phyloP scores from a whole-genome alignment of 805 yeast genomes.

The Ogataea pilisensis region DNA sequence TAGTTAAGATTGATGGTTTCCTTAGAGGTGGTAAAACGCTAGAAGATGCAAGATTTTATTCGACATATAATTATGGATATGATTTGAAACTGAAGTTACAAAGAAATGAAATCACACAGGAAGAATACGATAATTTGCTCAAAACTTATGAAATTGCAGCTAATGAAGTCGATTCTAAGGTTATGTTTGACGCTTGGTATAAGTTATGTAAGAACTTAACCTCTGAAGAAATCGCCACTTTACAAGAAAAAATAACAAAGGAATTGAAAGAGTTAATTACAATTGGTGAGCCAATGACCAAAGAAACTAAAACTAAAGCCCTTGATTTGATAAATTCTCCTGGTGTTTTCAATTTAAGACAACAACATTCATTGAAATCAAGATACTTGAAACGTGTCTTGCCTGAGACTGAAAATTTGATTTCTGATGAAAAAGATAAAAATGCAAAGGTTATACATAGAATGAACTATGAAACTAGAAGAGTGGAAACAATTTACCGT shows the following conservation, averaged over 20 bases:
- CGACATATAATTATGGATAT: conserved; percentile 48
- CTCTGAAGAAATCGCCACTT: conserved; percentile 29
- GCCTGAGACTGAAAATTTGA: conserved; percentile 43
- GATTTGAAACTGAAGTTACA: conserved; percentile 39
- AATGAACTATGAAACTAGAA: conserved; percentile 55
- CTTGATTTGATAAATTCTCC: conserved; percentile 38
- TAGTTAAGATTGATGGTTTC: conserved; percentile 49
- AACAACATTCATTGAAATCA: conserved; percentile 39
- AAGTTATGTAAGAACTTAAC: conserved; percentile 38
- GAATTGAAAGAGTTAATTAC: conserved; percentile 16
- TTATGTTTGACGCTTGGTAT: conserved; percentile 44
- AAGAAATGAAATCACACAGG: conserved; percentile 33
- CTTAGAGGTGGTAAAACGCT: conserved; percentile 54
- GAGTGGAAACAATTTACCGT: conserved; percentile 51
- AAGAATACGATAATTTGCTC: conserved; percentile 22
- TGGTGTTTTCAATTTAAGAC: conserved; percentile 33
- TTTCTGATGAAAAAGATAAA: conserved; percentile 37
- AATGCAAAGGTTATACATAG: conserved; percentile 48
- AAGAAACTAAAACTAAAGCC: conserved; percentile 39
- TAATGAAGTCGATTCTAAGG: conserved; percentile 37
- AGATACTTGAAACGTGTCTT: conserved; percentile 51
- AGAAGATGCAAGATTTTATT: conserved; percentile 54
- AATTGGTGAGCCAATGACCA: conserved; percentile 27
- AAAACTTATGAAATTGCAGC: conserved; percentile 37
- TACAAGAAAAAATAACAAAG: conserved; percentile 18